These are phyloP conservation scores for Tolypocladium tropicale DNA, from an alignment of 2,329 filamentous ascomycete species.

Conservation along the genomic window DNA sequence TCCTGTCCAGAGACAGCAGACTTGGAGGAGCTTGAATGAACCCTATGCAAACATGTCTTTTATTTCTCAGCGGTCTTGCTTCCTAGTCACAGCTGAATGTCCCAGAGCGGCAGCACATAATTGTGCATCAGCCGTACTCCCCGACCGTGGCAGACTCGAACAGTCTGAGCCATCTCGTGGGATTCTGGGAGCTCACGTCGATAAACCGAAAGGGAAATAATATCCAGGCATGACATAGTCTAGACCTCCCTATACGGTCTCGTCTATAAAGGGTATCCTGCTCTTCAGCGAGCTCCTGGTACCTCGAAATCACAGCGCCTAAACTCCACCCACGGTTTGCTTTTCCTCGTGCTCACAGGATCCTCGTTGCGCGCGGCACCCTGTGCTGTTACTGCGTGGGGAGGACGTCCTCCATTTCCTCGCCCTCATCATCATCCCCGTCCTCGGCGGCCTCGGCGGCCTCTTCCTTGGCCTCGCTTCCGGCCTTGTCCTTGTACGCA, in stretches of 20 bases:
- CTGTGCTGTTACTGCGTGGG: conserved; percentile 9
- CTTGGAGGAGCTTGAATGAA: neutral
- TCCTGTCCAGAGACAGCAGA: too few species aligned
- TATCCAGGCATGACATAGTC: neutral
- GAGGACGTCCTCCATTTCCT: conserved; percentile 74
- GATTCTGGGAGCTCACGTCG: neutral
- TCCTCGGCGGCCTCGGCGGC: conserved; percentile 48
- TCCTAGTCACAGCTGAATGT: neutral
- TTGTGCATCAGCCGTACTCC: neutral
- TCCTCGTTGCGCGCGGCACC: neutral
- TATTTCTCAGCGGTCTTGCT: neutral
- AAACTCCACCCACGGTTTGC: neutral
- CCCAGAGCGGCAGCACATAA: neutral
- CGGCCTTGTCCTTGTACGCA: conserved; percentile 26
- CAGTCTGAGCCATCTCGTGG: neutral
- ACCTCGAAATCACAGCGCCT: neutral
- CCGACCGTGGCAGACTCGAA: too few species aligned
- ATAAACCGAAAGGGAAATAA: neutral
- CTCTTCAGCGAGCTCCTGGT: conserved; percentile 7
- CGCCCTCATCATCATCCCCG: conserved; percentile 56
- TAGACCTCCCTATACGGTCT: conserved; percentile 2
- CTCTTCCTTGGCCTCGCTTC: conserved; percentile 37
- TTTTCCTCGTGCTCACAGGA: neutral
- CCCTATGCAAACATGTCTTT: neutral
- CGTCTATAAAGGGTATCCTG: conserved; percentile 16